Evolutionary conservation across 2,329 filamentous ascomycete species (phyloP), one percentile per base, ranked within the genome.

Genomic region (Pseudogymnoascus verrucosus): DNA sequence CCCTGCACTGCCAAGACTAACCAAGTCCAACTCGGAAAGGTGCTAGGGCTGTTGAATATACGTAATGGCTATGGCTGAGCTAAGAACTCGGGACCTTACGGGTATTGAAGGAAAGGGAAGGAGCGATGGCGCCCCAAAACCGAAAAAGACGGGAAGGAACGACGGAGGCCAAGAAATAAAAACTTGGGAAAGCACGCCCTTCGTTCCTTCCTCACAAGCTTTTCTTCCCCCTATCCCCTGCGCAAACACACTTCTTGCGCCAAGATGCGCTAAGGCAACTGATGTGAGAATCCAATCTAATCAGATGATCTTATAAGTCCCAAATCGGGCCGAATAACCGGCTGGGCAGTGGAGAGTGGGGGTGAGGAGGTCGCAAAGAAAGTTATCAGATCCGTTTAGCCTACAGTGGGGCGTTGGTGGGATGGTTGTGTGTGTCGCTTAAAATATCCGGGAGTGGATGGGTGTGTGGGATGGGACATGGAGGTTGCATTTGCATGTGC

Each of bases 401-500:
- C 26, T 57, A 31, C 26, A 11, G 47, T 57, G 47, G 47, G 47
- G 47, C 26, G n/a, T 16, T 31, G 26, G 47, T 57, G 47, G 26
- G 47, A 31, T 57, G 16, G 40, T 12, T 31, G 21, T 23, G 21
- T 23, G 21, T 23, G 47, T 57, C 47, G 26, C 47, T 57, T 57
- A 57, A 57, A 57, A 57, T 57, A 57, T 57, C 26, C 47, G 26
- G 47, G 47, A 57, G 47, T 57, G 47, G 47, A 57, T 57, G 47
- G n/a, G 26, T 31, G 14, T n/a, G 26, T 57, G 47, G 26, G 26
- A 57, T 57, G n/a, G n/a, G 1, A 16, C n/a, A 3, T 54, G 47
- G 11, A 1, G 10, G 31, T 34, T 57, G 26, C 47, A 66, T 65
- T 59, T 64, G 21, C 26, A 61, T 47, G 47, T 61, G 36, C 59